phyloP scores from a whole-genome alignment of 176 grass and related monocot species.

The Tuctoria greenei region DNA sequence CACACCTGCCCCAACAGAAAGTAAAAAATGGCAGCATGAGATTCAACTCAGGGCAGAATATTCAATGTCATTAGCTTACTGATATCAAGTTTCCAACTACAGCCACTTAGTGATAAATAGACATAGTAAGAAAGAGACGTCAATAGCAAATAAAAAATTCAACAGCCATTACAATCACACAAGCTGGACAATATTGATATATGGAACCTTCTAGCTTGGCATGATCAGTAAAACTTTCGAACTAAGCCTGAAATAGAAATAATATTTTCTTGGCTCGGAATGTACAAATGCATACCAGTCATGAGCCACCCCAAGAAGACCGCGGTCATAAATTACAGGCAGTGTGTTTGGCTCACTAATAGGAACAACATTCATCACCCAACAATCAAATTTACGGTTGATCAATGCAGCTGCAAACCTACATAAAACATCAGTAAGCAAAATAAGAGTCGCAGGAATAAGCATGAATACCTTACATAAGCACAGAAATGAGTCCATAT shows the following conservation, averaged over 20 bases:
- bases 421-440: conserved; percentile 23
- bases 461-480: neutral
- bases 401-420: conserved; percentile 87
- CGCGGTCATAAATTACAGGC: conserved; percentile 88
- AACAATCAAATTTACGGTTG: conserved; percentile 67
- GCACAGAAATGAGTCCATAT: conserved; percentile 4
- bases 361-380: conserved; percentile 99
- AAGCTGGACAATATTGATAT: conserved; percentile 5
- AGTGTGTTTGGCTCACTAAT: conserved; percentile 73
- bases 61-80: neutral
- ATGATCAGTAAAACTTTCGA: conserved; percentile 16
- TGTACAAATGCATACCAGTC: conserved; percentile 67
- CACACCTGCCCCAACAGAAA: conserved; percentile 60
- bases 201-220: neutral
- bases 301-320: conserved; percentile 90
- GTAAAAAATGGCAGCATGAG: conserved; percentile 30
- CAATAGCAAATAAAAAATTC: no score
- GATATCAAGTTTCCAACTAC: neutral
- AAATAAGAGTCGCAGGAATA: conserved; percentile 14
- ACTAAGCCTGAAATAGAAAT: neutral
- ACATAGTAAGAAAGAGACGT: no score
- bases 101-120: conserved; percentile 1
- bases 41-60: conserved; percentile 2
- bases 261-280: conserved; percentile 18
- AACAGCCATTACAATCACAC: conserved; percentile 14